Evolutionary conservation across 139 green algal species (phyloP), one percentile per base, ranked within the genome.

Genomic region (Chlamydomonas sp.): DNA sequence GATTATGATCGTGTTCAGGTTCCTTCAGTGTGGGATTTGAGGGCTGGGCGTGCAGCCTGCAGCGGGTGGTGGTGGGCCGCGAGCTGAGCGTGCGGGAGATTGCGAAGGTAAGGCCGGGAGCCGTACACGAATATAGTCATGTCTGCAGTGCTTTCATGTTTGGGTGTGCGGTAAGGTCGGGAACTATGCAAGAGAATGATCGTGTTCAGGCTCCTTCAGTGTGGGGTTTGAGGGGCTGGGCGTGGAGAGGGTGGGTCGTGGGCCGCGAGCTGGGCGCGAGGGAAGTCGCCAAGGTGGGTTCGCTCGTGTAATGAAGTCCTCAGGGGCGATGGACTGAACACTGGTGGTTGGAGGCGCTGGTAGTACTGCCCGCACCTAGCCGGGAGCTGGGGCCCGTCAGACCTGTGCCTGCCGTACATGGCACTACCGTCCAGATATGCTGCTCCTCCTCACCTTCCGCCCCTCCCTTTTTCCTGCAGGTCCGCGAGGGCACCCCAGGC

Each of bases 21-120:
- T n/a, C n/a, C n/a, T n/a, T n/a, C n/a, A n/a, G n/a, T n/a, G n/a
- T n/a, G n/a, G n/a, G n/a, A n/a, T n/a, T n/a, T n/a, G n/a, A n/a
- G n/a, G 77, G 71, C 90, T 92, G 16, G 96, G 94, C 16, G 93
- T 94, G n/a, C 78, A 90, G 18, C 92, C 93, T 95, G 60, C 83
- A 92, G n/a, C n/a, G 96, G 1, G 91, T 97, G 72, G 96, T 98
- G 64, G 93, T 98, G 20, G 96, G 95, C 16, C 77, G 96, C 0
- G 96, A 98, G 91, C 92, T 98, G 9, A 95, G 91, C 58, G 84
- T 96, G 31, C 18, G 77, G 0, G 94, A 96, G 79, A 96, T 97
- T 63, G 77, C 69, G 60, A 84, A 89, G 87, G 85, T 92, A 61
- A 62, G 78, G n/a, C n/a, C n/a, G n/a, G n/a, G n/a, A n/a, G n/a